These are phyloP conservation scores for Microsporum audouinii DNA, from an alignment of 2,329 filamentous ascomycete species.

Conservation along the genomic window DNA sequence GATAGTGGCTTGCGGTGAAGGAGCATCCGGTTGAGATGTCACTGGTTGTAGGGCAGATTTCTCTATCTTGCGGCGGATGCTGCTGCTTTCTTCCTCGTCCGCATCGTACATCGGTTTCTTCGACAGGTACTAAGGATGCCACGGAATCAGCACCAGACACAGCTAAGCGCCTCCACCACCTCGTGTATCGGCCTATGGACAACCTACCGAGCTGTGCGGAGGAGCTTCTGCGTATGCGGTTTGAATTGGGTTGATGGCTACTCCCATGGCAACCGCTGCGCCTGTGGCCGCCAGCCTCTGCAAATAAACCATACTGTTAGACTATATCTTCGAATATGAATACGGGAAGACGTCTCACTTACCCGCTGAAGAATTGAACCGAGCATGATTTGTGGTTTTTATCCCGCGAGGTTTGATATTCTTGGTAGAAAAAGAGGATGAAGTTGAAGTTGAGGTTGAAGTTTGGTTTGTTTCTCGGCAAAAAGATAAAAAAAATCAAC, in stretches of 20 bases:
- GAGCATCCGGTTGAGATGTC: neutral
- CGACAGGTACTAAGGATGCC: constrained; percentile 4
- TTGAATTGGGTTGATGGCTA: constrained; percentile 30
- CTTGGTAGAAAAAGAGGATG: neutral
- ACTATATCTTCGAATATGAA: constrained; percentile 10
- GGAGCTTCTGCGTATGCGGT: constrained; percentile 35
- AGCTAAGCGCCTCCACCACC: neutral
- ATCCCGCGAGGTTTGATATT: neutral
- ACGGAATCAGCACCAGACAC: neutral
- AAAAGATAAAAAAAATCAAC: neutral
- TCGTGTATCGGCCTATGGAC: neutral
- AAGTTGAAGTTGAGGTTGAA: constrained; percentile 8
- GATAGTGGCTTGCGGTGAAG: neutral
- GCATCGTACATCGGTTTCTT: constrained; percentile 17
- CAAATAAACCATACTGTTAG: constrained; percentile 2
- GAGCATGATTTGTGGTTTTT: constrained; percentile 24
- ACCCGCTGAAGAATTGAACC: constrained; percentile 34
- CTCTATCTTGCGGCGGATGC: constrained; percentile 7
- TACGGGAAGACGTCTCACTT: constrained; percentile 10
- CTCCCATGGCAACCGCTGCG: constrained; percentile 30
- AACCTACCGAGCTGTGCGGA: constrained; percentile 24
- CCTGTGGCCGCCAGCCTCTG: constrained; percentile 32
- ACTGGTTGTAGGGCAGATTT: neutral
- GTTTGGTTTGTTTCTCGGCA: constrained; percentile 8
- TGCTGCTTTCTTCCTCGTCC: constrained; percentile 7